These are phyloP conservation scores for Melocanna baccifera DNA, from an alignment of 176 grass and related monocot genomes.

Conservation along the genomic window DNA sequence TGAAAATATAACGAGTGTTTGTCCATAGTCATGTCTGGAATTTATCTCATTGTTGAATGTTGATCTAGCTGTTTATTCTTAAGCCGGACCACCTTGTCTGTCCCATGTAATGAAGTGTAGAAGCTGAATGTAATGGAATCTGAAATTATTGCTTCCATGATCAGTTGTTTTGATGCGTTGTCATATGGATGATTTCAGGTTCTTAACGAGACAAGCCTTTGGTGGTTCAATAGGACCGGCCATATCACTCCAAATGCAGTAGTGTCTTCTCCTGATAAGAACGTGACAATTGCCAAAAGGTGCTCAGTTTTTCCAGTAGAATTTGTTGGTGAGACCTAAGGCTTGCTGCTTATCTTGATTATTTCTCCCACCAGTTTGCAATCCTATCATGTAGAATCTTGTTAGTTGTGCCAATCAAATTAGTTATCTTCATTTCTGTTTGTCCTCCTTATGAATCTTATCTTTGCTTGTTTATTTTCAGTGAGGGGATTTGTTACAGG, in stretches of 20 bases:
- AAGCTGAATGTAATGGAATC: neutral
- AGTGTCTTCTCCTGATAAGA: constrained; percentile 80
- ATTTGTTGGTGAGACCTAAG: constrained; percentile 87
- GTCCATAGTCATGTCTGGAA: neutral
- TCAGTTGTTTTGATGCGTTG: neutral
- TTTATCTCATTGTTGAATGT: neutral
- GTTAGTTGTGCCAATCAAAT: neutral
- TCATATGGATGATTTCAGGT: constrained; percentile 47
- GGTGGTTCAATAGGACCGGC: constrained; percentile 78
- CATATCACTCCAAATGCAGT: constrained; percentile 97
- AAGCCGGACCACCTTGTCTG: neutral
- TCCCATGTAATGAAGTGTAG: neutral
- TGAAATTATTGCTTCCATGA: neutral
- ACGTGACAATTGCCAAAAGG: constrained; percentile 91
- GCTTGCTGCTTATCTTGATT: constrained; percentile 21
- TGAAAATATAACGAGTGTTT: neutral
- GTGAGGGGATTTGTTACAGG: constrained; percentile 89
- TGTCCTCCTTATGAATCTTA: neutral
- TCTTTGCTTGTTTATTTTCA: constrained; percentile 37
- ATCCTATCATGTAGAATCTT: constrained; percentile 4
- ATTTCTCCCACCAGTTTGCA: constrained; percentile 17
- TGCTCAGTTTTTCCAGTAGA: constrained; percentile 97
- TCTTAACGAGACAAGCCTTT: constrained; percentile 92
- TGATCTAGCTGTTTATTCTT: neutral
- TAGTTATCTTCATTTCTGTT: neutral